Evolutionary conservation across 306 rosid species (phyloP).

Genomic region (Fragaria vesca): DNA sequence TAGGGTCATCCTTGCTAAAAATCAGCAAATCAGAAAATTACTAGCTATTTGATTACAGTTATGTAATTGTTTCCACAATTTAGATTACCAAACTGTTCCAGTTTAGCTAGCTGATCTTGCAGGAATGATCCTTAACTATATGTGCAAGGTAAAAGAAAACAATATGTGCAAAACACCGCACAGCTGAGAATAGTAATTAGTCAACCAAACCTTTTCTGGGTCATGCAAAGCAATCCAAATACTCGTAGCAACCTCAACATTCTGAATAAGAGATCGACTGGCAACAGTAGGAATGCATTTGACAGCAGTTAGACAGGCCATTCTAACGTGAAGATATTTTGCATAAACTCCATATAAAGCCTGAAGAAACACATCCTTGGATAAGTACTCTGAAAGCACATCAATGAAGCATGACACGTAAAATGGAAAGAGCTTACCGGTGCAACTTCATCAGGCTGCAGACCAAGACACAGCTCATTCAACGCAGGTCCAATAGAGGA

Average conservation of each 20-base stretch:
- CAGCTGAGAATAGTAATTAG: constrained; percentile 1
- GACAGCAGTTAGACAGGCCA: constrained; percentile 90
- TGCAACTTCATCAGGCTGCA: constrained; percentile 77
- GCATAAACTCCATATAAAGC: constrained; percentile 92
- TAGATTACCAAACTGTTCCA: background rate
- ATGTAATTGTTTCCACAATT: background rate
- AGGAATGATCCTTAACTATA: background rate
- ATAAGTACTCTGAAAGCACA: constrained; percentile 16
- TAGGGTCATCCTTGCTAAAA: background rate
- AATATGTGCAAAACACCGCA: background rate
- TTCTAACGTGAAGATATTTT: constrained; percentile 86
- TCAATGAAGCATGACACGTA: constrained; percentile 24
- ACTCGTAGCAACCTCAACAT: constrained; percentile 78
- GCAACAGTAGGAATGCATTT: constrained; percentile 90
- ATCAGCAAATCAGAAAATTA: background rate
- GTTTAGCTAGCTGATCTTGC: background rate
- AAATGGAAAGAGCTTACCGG: constrained; percentile 50
- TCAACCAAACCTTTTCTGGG: constrained; percentile 74
- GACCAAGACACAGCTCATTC: constrained; percentile 91
- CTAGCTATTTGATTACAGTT: background rate
- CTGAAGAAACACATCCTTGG: constrained; percentile 43
- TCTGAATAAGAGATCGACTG: constrained; percentile 61
- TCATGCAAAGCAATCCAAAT: constrained; percentile 96
- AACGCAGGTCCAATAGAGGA: constrained; percentile 85
- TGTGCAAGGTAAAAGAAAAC: background rate